Percentiles rank a stretch among this genome's conserved stretches.
phyloP scores from a whole-genome alignment of 805 yeast species.

The Suhomyces sp. region DNA sequence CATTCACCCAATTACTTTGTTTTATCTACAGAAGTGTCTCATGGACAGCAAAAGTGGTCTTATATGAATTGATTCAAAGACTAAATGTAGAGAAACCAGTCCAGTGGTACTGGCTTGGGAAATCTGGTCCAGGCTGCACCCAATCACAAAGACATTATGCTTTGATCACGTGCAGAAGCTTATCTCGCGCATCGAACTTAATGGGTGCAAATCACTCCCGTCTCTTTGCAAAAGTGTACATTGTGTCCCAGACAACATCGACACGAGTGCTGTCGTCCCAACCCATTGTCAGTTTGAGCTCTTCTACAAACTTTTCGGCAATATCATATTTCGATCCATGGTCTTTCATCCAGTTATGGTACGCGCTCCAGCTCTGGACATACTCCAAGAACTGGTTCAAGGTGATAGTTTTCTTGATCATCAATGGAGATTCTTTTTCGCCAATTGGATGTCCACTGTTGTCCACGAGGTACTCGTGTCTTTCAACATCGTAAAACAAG shows the following conservation, averaged over 20 bases:
- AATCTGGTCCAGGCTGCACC: neutral
- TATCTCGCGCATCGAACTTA: neutral
- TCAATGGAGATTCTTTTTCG: constrained; percentile 18
- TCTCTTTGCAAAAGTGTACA: constrained; percentile 46
- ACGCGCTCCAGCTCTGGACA: constrained; percentile 38
- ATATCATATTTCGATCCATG: constrained; percentile 40
- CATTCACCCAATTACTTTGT: neutral
- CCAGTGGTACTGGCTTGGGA: neutral
- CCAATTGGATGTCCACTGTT: constrained; percentile 12
- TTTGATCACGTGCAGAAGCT: neutral
- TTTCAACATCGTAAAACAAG: constrained; percentile 20
- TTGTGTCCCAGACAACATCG: constrained; percentile 54
- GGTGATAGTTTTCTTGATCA: constrained; percentile 17
- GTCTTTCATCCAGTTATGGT: constrained; percentile 36
- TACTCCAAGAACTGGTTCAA: constrained; percentile 22
- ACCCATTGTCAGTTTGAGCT: constrained; percentile 40
- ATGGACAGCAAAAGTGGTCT: neutral
- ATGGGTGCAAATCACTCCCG: neutral
- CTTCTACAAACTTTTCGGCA: constrained; percentile 45
- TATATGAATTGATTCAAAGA: neutral
- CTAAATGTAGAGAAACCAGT: neutral
- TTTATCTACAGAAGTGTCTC: neutral
- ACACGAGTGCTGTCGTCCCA: constrained; percentile 45
- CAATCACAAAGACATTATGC: neutral
- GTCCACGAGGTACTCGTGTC: constrained; percentile 19